Percentiles rank a stretch among this genome's conserved stretches.
Evolutionary conservation across 345 rosid species (phyloP).

Genomic region (Schrenkiella parvula): DNA sequence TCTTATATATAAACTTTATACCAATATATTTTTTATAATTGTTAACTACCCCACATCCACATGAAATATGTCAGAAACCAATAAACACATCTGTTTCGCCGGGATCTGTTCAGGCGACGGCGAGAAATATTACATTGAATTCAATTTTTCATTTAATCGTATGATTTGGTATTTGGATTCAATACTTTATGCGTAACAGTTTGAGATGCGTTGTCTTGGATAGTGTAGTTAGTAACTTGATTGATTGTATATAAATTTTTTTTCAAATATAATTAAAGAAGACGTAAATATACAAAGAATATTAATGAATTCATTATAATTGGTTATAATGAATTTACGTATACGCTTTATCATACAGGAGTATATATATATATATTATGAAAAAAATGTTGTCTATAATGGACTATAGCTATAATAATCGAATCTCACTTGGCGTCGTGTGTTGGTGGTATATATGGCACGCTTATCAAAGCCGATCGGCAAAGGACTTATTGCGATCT

Average conservation of each 20-base stretch:
- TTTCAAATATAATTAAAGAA: not conserved
- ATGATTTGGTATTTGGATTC: not conserved
- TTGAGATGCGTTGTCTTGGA: not conserved
- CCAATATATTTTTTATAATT: not conserved
- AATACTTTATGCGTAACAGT: not conserved
- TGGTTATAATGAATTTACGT: no score
- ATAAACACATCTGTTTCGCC: slow-evolving; percentile 25
- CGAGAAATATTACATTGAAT: slow-evolving; percentile 10
- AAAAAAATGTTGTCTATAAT: not conserved
- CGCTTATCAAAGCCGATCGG: slow-evolving; percentile 26
- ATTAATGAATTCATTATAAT: no score
- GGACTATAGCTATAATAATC: slow-evolving; percentile 8
- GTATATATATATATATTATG: not conserved
- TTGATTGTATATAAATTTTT: not conserved
- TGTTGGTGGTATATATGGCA: slow-evolving; percentile 19
- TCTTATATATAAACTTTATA: slow-evolving; percentile 6
- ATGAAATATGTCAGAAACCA: slow-evolving; percentile 43
- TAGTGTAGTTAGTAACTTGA: not conserved
- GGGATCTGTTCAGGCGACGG: slow-evolving; percentile 25
- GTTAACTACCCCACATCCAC: slow-evolving; percentile 43
- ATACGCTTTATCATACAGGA: not conserved
- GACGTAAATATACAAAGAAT: not conserved
- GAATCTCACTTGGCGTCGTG: slow-evolving; percentile 27
- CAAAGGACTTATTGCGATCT: slow-evolving; percentile 29
- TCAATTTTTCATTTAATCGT: not conserved